Evolutionary conservation across 495 filamentous ascomycete genomes (phyloP).

Genomic region (Aspergillus egyptiacus): DNA sequence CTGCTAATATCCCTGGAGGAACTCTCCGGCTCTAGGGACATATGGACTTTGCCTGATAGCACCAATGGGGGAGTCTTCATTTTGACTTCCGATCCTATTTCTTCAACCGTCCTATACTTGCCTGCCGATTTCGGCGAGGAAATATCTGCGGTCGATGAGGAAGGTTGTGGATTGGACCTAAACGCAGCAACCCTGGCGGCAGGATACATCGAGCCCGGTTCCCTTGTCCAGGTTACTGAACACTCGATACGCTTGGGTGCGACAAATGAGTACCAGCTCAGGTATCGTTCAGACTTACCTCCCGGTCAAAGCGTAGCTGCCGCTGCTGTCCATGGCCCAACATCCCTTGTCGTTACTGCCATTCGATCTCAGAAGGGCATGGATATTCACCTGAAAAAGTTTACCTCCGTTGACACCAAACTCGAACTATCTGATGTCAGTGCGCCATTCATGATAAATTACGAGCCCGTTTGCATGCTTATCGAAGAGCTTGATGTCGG

Average conservation of each 20-base stretch:
- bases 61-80: conserved; percentile 35
- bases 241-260: conserved; percentile 37
- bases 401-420: conserved; percentile 10
- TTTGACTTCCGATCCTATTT: conserved; percentile 36
- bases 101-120: conserved; percentile 33
- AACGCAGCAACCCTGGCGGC: conserved; percentile 53
- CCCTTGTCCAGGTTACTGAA: conserved; percentile 54
- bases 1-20: conserved; percentile 45
- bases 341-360: conserved; percentile 24
- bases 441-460: conserved; percentile 17
- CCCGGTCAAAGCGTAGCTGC: conserved; percentile 19
- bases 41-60: conserved; percentile 48
- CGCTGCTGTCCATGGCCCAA: conserved; percentile 27
- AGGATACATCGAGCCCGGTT: conserved; percentile 30
- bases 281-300: conserved; percentile 17
- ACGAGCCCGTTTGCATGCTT: conserved; percentile 36
- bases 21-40: conserved; percentile 28
- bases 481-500: conserved; percentile 23
- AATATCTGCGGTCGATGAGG: conserved; percentile 37
- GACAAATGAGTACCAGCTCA: conserved; percentile 15
- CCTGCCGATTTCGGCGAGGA: conserved; percentile 28
- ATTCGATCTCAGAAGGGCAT: conserved; percentile 21
- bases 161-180: conserved; percentile 42
- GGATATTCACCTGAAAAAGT: conserved; percentile 20
- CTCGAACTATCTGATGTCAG: conserved; percentile 17